phyloP scores from a whole-genome alignment of 1,139 yeast species.

The Debaryomyces fabryi region DNA sequence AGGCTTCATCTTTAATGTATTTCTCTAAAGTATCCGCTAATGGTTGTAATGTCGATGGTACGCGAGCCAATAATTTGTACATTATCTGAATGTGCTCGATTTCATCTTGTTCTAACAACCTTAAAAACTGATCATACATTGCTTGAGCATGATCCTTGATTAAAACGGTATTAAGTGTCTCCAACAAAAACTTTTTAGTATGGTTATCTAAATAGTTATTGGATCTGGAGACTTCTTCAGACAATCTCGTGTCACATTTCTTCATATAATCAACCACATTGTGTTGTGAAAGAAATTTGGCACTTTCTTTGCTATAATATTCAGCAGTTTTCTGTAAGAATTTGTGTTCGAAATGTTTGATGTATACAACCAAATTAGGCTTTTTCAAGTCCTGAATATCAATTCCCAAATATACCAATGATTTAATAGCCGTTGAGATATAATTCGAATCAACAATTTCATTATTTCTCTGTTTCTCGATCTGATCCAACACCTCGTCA shows the following conservation, averaged over 20 bases:
- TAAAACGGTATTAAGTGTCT: slow-evolving; percentile 72
- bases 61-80: slow-evolving; percentile 74
- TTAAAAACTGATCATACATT: slow-evolving; percentile 76
- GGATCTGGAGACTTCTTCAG: slow-evolving; percentile 80
- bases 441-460: slow-evolving; percentile 69
- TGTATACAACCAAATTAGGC: slow-evolving; percentile 79
- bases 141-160: slow-evolving; percentile 77
- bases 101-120: slow-evolving; percentile 74
- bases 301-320: slow-evolving; percentile 74
- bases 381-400: slow-evolving; percentile 83
- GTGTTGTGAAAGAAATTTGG: slow-evolving; percentile 64
- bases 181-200: slow-evolving; percentile 76
- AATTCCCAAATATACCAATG: slow-evolving; percentile 77
- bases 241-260: slow-evolving; percentile 79
- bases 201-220: slow-evolving; percentile 84
- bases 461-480: slow-evolving; percentile 79
- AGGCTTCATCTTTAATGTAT: slow-evolving; percentile 75
- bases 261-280: slow-evolving; percentile 90
- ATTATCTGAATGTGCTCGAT: slow-evolving; percentile 77
- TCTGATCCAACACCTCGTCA: slow-evolving; percentile 71
- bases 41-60: slow-evolving; percentile 75
- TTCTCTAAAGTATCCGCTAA: slow-evolving; percentile 72
- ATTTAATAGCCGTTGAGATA: slow-evolving; percentile 76
- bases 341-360: slow-evolving; percentile 73
- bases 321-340: slow-evolving; percentile 74